Conservation (phyloP, 306 rosid species). For the Prunus fruticosa region DNA sequence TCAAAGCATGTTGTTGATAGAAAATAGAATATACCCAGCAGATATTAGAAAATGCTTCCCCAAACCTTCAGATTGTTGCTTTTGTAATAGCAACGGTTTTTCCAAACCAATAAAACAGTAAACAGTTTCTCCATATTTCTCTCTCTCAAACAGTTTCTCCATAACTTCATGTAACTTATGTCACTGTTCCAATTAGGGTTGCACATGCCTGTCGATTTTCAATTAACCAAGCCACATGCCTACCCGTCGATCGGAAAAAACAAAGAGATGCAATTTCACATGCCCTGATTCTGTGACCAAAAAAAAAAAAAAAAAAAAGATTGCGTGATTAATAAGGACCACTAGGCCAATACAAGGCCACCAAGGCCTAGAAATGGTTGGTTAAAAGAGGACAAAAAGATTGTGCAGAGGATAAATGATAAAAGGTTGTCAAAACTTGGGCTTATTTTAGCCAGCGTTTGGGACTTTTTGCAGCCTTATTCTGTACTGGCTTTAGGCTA, state of each 20-base stretch:
- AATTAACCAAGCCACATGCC: not conserved
- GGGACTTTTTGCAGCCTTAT: not conserved
- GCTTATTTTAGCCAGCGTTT: not conserved
- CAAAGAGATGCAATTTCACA: not conserved
- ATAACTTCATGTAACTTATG: not conserved
- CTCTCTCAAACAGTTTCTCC: not conserved
- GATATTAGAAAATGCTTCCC: not conserved
- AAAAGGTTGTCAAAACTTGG: not conserved
- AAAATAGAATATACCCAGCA: not conserved
- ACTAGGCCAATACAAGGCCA: not conserved
- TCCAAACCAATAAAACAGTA: not conserved
- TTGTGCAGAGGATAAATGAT: not conserved
- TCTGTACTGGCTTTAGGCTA: not conserved
- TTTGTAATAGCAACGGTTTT: no score
- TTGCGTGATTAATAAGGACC: no score
- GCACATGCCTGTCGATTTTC: not conserved
- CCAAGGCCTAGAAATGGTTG: not conserved
- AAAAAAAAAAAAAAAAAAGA: no score
- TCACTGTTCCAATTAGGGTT: not conserved
- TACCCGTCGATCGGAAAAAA: not conserved
- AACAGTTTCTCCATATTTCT: not conserved
- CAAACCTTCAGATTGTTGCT: no score
- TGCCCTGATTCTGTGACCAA: not conserved
- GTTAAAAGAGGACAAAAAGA: not conserved
- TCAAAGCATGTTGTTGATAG: not conserved